Evolutionary conservation across 306 rosid species (phyloP).

Genomic region (Parietaria judaica): DNA sequence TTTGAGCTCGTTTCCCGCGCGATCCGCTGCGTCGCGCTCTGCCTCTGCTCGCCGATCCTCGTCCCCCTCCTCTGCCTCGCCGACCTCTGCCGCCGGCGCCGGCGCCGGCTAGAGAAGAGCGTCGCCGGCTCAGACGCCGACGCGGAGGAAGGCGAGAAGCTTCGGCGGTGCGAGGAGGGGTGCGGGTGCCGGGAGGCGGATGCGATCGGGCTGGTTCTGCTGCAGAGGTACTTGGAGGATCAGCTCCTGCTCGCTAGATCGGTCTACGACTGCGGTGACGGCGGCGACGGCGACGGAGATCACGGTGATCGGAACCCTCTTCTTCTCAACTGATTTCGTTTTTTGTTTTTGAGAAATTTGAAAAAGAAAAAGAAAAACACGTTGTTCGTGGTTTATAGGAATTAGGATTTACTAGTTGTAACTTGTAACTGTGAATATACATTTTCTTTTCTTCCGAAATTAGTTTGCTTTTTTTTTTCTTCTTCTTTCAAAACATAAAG

Average conservation of each 20-base stretch:
- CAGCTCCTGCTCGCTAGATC: constrained; percentile 34
- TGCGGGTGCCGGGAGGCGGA: constrained; percentile 10
- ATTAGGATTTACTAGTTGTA: too few species aligned
- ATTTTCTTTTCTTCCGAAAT: too few species aligned
- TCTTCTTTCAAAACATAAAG: too few species aligned
- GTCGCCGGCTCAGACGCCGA: neutral
- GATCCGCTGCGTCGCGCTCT: constrained; percentile 21
- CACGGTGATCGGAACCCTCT: neutral
- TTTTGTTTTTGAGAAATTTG: too few species aligned
- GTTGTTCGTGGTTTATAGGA: too few species aligned
- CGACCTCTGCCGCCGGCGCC: constrained; percentile 21
- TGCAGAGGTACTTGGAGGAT: constrained; percentile 41
- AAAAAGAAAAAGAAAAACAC: too few species aligned
- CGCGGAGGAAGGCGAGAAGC: constrained; percentile 11
- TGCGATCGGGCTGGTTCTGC: constrained; percentile 27
- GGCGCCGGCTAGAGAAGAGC: constrained; percentile 14
- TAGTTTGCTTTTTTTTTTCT: too few species aligned
- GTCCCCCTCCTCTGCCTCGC: constrained; percentile 33
- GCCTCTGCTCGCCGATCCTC: constrained; percentile 28
- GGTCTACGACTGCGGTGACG: constrained; percentile 31
- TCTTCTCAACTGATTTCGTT: constrained; percentile 12
- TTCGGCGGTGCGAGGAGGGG: constrained; percentile 34
- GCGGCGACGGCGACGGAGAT: constrained; percentile 3
- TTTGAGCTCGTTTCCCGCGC: constrained; percentile 28
- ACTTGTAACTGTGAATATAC: too few species aligned